Conservation (phyloP, 352 stramenopile species). For the Thraustochytrium striatum region DNA sequence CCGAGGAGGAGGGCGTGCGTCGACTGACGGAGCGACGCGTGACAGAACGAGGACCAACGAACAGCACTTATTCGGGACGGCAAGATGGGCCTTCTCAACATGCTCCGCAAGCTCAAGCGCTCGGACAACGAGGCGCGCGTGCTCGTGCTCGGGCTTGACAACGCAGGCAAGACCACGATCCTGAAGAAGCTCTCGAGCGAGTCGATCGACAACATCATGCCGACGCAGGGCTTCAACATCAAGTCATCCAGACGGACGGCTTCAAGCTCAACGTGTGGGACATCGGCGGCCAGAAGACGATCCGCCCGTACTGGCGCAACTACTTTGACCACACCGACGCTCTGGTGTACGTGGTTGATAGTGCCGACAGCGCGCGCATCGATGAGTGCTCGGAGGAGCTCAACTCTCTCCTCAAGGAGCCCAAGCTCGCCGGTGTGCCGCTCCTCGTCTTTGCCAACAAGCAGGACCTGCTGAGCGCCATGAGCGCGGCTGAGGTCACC, state of each 20-base stretch:
- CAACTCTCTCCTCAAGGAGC: conserved; percentile 81
- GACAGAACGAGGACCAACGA: no score
- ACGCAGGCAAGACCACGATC: conserved; percentile 92
- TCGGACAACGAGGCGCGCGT: conserved; percentile 86
- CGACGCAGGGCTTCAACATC: conserved; percentile 92
- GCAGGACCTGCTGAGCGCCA: conserved; percentile 85
- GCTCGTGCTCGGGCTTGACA: conserved; percentile 86
- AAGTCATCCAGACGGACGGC: conserved; percentile 88
- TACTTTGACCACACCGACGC: conserved; percentile 95
- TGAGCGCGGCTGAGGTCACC: conserved; percentile 79
- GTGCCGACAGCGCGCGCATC: conserved; percentile 77
- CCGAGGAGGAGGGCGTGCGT: no score
- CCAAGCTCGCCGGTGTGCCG: conserved; percentile 84
- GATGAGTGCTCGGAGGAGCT: conserved; percentile 88
- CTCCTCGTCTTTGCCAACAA: conserved; percentile 94
- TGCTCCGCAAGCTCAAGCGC: conserved; percentile 92
- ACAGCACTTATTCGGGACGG: no score
- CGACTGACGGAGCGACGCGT: no score
- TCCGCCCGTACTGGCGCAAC: conserved; percentile 94
- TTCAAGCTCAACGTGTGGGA: conserved; percentile 98
- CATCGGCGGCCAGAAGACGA: conserved; percentile 93
- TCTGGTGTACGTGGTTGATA: conserved; percentile 92
- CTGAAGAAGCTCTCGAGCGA: conserved; percentile 92
- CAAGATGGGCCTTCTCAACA: conserved; percentile 81
- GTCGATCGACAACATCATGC: conserved; percentile 74